Percentiles rank a stretch among this genome's conserved stretches.
Conservation (phyloP, 768 basidiomycete genomes). For the Mycena polygramma region DNA sequence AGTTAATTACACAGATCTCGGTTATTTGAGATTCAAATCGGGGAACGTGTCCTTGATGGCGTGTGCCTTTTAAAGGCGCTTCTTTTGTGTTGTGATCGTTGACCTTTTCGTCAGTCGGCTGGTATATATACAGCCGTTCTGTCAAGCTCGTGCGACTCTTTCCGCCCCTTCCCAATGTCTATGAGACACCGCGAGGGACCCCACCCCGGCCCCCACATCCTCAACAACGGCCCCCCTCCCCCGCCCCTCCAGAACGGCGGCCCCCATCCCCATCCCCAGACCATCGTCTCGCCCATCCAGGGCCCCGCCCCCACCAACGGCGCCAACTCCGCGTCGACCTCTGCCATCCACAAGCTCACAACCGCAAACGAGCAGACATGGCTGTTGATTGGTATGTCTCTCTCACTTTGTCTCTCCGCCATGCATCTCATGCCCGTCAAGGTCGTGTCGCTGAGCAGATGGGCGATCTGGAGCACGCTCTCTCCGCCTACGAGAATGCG, state of each 20-base stretch:
- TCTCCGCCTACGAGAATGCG: constrained; percentile 94
- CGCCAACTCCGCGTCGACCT: constrained; percentile 60
- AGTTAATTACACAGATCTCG: too few species aligned
- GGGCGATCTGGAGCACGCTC: constrained; percentile 92
- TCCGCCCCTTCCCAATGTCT: constrained; percentile 10
- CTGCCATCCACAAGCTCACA: constrained; percentile 81
- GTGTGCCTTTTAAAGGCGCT: too few species aligned
- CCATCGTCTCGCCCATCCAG: constrained; percentile 62
- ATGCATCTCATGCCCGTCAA: constrained; percentile 47
- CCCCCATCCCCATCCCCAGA: constrained; percentile 51
- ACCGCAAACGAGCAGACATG: constrained; percentile 95
- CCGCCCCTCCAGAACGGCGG: constrained; percentile 53
- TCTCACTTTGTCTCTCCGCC: constrained; percentile 30
- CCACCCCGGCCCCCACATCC: constrained; percentile 11
- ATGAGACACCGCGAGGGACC: constrained; percentile 23
- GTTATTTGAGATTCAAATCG: too few species aligned
- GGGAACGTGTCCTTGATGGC: too few species aligned
- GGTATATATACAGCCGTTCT: constrained; percentile 11
- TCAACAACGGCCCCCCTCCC: constrained; percentile 52
- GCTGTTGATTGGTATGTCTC: constrained; percentile 85
- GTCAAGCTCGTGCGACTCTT: constrained; percentile 16
- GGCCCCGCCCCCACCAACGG: constrained; percentile 49
- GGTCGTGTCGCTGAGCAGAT: constrained; percentile 97
- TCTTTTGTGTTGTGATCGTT: constrained; percentile 1
- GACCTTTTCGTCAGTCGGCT: neutral